These are phyloP conservation scores for Deakozyma indianensis DNA, from an alignment of 805 yeast genomes.

Conservation along the genomic window DNA sequence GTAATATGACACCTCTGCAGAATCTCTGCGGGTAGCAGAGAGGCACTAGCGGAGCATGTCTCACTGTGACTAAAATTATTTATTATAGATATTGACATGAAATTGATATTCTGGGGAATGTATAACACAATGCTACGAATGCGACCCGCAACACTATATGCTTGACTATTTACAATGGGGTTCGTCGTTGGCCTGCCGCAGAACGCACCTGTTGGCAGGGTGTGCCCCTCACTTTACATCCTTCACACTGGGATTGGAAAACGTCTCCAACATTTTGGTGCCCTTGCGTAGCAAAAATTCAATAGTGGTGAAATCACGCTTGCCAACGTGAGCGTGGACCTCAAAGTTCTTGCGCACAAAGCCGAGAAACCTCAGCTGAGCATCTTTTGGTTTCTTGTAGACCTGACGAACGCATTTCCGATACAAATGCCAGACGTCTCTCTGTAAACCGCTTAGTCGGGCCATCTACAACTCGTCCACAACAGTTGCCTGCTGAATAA, in stretches of 20 bases:
- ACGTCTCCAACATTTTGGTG: slow-evolving; percentile 54
- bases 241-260: slow-evolving; percentile 53
- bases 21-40: too few relatives aligned
- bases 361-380: slow-evolving; percentile 28
- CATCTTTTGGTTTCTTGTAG: slow-evolving; percentile 33
- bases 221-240: slow-evolving; percentile 31
- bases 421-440: slow-evolving; percentile 32
- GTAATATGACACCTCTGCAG: too few relatives aligned
- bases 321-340: slow-evolving; percentile 40
- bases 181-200: too few relatives aligned
- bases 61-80: too few relatives aligned
- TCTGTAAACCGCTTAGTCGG: slow-evolving; percentile 22
- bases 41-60: too few relatives aligned
- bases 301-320: slow-evolving; percentile 71
- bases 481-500: not conserved
- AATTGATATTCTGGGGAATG: too few relatives aligned
- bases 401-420: slow-evolving; percentile 33
- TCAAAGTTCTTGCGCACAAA: slow-evolving; percentile 51
- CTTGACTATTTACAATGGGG: too few relatives aligned
- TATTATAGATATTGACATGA: too few relatives aligned
- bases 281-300: slow-evolving; percentile 78
- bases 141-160: too few relatives aligned
- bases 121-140: too few relatives aligned
- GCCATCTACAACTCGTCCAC: not conserved
- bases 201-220: too few relatives aligned